Evolutionary conservation across 176 grass and related monocot genomes (phyloP).

Genomic region (Bolboschoenus planiculmis): DNA sequence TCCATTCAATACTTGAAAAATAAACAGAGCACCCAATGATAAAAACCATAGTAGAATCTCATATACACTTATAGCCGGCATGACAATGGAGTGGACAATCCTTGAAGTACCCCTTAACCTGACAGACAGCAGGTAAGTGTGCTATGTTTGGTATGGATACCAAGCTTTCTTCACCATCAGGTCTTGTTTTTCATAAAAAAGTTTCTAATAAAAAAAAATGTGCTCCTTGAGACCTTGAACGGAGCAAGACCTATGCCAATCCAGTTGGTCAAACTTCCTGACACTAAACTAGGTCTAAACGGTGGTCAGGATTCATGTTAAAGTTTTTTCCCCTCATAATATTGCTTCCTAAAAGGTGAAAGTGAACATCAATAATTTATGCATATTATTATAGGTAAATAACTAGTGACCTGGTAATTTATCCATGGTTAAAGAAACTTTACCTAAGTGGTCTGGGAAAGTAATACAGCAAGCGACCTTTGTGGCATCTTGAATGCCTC

Average conservation of each 20-base stretch:
- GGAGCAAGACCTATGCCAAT: neutral
- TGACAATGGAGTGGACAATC: neutral
- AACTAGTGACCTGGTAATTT: neutral
- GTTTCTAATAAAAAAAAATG: neutral
- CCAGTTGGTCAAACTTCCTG: neutral
- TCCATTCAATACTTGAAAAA: neutral
- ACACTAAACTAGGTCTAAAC: neutral
- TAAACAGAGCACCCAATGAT: neutral
- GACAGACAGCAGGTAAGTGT: neutral
- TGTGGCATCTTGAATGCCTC: slow-evolving; percentile 76
- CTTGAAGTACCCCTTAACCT: neutral
- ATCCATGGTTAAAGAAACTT: neutral
- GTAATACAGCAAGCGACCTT: slow-evolving; percentile 89
- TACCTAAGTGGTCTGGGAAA: slow-evolving; percentile 70
- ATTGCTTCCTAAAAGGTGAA: neutral
- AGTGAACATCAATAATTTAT: neutral
- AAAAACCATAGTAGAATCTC: neutral
- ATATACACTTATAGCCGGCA: neutral
- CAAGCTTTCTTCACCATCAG: neutral
- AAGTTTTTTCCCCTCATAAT: neutral
- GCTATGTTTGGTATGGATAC: neutral
- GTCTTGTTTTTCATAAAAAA: neutral
- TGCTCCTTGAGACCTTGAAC: neutral
- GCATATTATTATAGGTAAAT: neutral
- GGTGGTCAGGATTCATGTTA: neutral